These are phyloP conservation scores for Phylloporus scabripes DNA, from an alignment of 768 basidiomycete genomes.

Conservation along the genomic window DNA sequence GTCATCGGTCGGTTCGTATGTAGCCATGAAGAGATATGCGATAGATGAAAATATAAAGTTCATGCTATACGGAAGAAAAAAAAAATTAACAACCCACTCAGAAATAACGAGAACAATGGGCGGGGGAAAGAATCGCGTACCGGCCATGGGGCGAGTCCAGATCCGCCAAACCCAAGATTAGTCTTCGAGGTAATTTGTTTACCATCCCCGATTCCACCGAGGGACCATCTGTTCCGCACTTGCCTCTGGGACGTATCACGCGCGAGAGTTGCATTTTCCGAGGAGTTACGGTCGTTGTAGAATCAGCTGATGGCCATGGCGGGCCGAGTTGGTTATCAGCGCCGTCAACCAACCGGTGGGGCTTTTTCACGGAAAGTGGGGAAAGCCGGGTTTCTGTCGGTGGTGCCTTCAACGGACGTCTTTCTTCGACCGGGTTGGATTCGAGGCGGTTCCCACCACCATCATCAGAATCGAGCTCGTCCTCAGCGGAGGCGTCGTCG, in stretches of 20 bases:
- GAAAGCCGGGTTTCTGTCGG: conserved; percentile 16
- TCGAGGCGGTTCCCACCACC: conserved; percentile 22
- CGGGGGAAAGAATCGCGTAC: conserved; percentile 35
- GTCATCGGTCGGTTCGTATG: conserved; percentile 62
- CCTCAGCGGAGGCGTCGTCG: conserved; percentile 30
- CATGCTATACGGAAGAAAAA: conserved; percentile 33
- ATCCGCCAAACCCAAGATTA: conserved; percentile 44
- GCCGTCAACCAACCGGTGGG: conserved; percentile 13
- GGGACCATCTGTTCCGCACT: conserved; percentile 19
- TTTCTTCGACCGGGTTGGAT: conserved; percentile 17
- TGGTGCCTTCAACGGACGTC: conserved; percentile 22
- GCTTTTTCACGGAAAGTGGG: conserved; percentile 23
- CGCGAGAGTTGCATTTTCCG: conserved; percentile 24
- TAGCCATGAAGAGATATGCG: conserved; percentile 58
- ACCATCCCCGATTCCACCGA: conserved; percentile 13
- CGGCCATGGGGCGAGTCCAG: conserved; percentile 55
- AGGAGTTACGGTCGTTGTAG: conserved; percentile 3
- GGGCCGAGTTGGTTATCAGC: conserved; percentile 17
- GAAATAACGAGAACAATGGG: conserved; percentile 1
- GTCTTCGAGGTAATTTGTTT: conserved; percentile 23
- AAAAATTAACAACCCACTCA: conserved; percentile 6
- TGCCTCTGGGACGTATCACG: conserved; percentile 24
- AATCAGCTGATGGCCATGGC: conserved; percentile 20
- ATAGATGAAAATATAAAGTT: conserved; percentile 59
- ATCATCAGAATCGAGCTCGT: conserved; percentile 36